Base-by-base conservation (phyloP, 352 stramenopile species). In the Pythium grandisporangium region DNA sequence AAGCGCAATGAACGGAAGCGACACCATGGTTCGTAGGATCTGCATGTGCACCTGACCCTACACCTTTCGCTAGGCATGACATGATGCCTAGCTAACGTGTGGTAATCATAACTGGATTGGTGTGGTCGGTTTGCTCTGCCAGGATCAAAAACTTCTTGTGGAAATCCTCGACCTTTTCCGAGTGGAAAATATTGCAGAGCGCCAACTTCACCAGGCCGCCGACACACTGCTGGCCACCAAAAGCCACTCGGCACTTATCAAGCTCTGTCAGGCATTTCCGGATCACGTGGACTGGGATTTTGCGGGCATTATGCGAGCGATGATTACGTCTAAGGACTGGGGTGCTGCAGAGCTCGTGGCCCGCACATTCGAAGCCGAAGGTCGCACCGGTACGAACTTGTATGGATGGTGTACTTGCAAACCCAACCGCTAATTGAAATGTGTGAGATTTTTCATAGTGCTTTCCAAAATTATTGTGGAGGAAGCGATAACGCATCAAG, bases 291-390 rank as follows among this genome's bases (percentile, higher is more conserved):
- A 55, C 4, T 80, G 63, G 65, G 45, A 59, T 4, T 65, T 70
- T 20, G 44, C 48, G 2, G 27, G 16, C 1, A 66, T 79, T 23
- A 57, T 74, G 14, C 33, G 35, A 10, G 42, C 34, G 14, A 72
- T 82, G 55, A 59, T 70, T 10, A 47, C 54, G 27, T 50, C 53
- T 4, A 86, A 82, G 38, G 70, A 86, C 39, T 86, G 72, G 72
- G 58, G 57, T 1, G 75, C 67, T 2, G 67, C 72, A 7, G 72
- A 83, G 44, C 42, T 78, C 2, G 22, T 84, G 4, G 58, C 57
- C 37, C 55, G 58, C 7, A 78, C 57, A 0, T 77, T 75, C 30
- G 54, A 70, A 3, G n/a, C 20, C 0, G 33, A 55, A 2, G 13
- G 51, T 1, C 25, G 30, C 4, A 48, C 49, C 37, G 37, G 46